Percentiles rank a stretch among this genome's conserved stretches.
Conservation (phyloP, 2,329 filamentous ascomycete species). For the Fusarium xyrophilum region DNA sequence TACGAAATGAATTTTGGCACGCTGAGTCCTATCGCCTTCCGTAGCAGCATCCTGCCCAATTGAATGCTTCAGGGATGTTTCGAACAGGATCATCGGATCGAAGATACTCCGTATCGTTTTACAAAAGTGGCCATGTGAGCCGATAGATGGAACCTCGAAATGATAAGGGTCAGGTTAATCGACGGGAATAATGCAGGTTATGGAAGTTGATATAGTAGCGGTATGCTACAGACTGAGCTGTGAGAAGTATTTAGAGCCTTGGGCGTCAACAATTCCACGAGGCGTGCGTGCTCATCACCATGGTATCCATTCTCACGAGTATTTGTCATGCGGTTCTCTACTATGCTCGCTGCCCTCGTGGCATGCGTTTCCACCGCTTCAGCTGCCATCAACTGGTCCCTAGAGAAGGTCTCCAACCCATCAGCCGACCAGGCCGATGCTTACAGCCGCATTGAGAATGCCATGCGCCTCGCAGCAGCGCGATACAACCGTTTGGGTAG, state of each 20-base stretch:
- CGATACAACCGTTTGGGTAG: constrained; percentile 48
- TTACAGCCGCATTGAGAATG: constrained; percentile 52
- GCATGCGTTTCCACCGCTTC: constrained; percentile 45
- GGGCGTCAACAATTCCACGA: neutral
- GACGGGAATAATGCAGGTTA: constrained; percentile 4
- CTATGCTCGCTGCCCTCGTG: constrained; percentile 39
- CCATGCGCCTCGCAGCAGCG: constrained; percentile 51
- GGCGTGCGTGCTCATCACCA: neutral
- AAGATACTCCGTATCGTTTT: constrained; percentile 12
- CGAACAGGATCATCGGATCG: constrained; percentile 1
- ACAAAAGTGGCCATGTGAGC: constrained; percentile 7
- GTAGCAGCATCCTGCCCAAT: constrained; percentile 3
- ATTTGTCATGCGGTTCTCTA: constrained; percentile 46
- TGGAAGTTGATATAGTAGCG: neutral
- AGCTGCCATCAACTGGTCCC: constrained; percentile 49
- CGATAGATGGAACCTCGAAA: constrained; percentile 11
- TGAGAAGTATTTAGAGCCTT: neutral
- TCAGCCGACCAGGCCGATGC: constrained; percentile 52
- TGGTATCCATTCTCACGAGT: neutral
- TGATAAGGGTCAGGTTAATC: constrained; percentile 4
- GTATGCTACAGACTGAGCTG: neutral
- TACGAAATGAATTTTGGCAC: no score
- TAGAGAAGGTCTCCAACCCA: constrained; percentile 50
- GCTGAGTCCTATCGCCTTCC: no score
- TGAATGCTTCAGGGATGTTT: neutral